These are phyloP conservation scores for Exserohilum turcica DNA, from an alignment of 2,329 filamentous ascomycete species.

Conservation along the genomic window DNA sequence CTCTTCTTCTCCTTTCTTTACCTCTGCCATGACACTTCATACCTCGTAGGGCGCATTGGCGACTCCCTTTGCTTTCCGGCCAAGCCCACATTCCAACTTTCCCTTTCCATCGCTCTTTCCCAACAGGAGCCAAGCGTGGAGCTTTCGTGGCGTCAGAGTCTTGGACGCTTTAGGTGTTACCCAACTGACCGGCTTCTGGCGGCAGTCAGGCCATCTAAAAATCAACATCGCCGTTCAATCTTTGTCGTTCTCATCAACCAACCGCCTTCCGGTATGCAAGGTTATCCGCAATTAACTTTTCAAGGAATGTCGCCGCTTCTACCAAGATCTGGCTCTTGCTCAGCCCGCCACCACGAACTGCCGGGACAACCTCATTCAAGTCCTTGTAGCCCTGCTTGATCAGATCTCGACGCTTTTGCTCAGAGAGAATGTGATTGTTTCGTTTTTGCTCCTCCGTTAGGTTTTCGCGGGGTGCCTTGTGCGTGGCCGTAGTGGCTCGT, in stretches of 20 bases:
- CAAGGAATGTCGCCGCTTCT: constrained; percentile 78
- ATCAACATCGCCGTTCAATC: neutral
- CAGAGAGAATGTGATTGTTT: constrained; percentile 84
- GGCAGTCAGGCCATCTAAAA: neutral
- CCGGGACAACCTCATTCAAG: constrained; percentile 76
- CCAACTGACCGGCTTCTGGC: neutral
- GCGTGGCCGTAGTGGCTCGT: constrained; percentile 28
- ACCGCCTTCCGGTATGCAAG: constrained; percentile 15
- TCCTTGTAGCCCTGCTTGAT: constrained; percentile 85
- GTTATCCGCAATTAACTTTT: constrained; percentile 73
- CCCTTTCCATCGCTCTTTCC: neutral
- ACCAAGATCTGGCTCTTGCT: constrained; percentile 82
- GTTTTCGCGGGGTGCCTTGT: constrained; percentile 56
- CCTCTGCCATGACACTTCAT: neutral
- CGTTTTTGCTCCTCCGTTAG: constrained; percentile 80
- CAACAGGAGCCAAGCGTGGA: neutral
- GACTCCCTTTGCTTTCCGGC: neutral
- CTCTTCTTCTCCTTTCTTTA: neutral
- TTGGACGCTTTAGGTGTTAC: neutral
- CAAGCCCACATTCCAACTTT: neutral
- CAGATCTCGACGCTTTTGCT: constrained; percentile 81
- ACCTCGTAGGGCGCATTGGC: neutral
- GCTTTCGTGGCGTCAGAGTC: neutral
- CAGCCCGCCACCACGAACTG: constrained; percentile 72
- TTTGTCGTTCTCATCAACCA: neutral